These are phyloP conservation scores for Lecanosticta acicola DNA, from an alignment of 2,329 filamentous ascomycete genomes.

Conservation along the genomic window DNA sequence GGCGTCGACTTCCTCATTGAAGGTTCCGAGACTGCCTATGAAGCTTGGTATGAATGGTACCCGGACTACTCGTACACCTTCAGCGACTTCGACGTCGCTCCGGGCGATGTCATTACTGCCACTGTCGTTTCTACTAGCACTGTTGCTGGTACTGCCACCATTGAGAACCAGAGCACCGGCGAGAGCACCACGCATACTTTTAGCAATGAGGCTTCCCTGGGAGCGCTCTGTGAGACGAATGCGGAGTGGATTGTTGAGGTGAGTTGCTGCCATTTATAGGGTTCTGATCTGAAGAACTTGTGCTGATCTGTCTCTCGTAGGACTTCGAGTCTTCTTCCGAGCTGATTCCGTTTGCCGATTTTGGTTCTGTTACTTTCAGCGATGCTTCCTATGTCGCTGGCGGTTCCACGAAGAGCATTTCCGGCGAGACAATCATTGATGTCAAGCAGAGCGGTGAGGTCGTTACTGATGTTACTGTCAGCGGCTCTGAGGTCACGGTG, in stretches of 20 bases:
- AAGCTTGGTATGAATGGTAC: conserved; percentile 59
- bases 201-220: conserved; percentile 33
- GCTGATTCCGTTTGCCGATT: conserved; percentile 45
- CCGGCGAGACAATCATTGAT: conserved; percentile 42
- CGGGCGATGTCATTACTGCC: conserved; percentile 43
- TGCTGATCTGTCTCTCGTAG: not conserved
- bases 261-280: conserved; percentile 38
- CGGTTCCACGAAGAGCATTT: conserved; percentile 26
- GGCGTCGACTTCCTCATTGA: conserved; percentile 52
- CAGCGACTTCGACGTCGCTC: conserved; percentile 37
- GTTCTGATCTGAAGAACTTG: too few species aligned
- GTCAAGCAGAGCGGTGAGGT: conserved; percentile 38
- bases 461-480: conserved; percentile 10
- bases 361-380: conserved; percentile 45
- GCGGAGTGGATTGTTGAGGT: conserved; percentile 60
- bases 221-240: conserved; percentile 49
- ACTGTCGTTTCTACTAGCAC: conserved; percentile 39
- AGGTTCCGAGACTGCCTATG: conserved; percentile 42
- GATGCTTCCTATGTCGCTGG: conserved; percentile 23
- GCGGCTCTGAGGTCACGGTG: not conserved
- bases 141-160: conserved; percentile 39
- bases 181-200: conserved; percentile 50
- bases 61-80: conserved; percentile 54
- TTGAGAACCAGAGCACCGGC: conserved; percentile 51
- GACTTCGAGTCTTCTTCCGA: conserved; percentile 3